A percentile compares a stretch with the other conserved stretches of the same genome.
phyloP scores from a whole-genome alignment of 805 yeast genomes.

The Saccharomycopsis guyanensis region DNA sequence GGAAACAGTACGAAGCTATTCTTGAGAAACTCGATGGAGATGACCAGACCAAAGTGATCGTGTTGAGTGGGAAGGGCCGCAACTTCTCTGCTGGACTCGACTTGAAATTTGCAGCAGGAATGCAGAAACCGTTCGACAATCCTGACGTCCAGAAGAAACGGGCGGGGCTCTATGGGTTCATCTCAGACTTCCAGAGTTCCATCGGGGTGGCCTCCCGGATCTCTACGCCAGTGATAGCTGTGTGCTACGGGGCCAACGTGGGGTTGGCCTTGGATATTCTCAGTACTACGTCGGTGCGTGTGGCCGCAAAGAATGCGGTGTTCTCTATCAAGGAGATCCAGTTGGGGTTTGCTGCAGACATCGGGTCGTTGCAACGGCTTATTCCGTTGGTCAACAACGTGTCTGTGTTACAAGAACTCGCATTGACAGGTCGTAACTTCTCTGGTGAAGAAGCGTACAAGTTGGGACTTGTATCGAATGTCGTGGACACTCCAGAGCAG shows the following conservation, averaged over 20 bases:
- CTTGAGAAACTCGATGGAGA: slow-evolving; percentile 38
- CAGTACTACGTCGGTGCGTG: slow-evolving; percentile 49
- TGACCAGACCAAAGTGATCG: slow-evolving; percentile 40
- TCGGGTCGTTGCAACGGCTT: slow-evolving; percentile 67
- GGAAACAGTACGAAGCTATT: slow-evolving; percentile 48
- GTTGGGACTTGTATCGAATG: slow-evolving; percentile 48
- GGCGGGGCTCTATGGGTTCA: slow-evolving; percentile 29
- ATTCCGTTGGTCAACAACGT: slow-evolving; percentile 46
- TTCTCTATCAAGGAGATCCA: slow-evolving; percentile 63
- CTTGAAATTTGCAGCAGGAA: slow-evolving; percentile 29
- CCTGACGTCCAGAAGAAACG: slow-evolving; percentile 17
- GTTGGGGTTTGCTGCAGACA: slow-evolving; percentile 71
- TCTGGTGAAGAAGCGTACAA: slow-evolving; percentile 44
- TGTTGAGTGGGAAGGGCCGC: slow-evolving; percentile 48
- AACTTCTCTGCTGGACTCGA: slow-evolving; percentile 65
- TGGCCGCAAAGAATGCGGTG: slow-evolving; percentile 43
- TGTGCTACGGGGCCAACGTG: slow-evolving; percentile 54
- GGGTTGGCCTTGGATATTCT: slow-evolving; percentile 69
- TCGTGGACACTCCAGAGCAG: slow-evolving; percentile 37
- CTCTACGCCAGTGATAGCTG: slow-evolving; percentile 54
- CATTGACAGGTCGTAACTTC: slow-evolving; percentile 55
- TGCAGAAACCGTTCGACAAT: slow-evolving; percentile 7
- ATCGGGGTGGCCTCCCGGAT: slow-evolving; percentile 42
- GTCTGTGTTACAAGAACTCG: slow-evolving; percentile 51
- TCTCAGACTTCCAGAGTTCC: slow-evolving; percentile 52